Evolutionary conservation across 2,329 filamentous ascomycete genomes (phyloP), one percentile per base, ranked within the genome.

Genomic region (Venturia aucupariae): DNA sequence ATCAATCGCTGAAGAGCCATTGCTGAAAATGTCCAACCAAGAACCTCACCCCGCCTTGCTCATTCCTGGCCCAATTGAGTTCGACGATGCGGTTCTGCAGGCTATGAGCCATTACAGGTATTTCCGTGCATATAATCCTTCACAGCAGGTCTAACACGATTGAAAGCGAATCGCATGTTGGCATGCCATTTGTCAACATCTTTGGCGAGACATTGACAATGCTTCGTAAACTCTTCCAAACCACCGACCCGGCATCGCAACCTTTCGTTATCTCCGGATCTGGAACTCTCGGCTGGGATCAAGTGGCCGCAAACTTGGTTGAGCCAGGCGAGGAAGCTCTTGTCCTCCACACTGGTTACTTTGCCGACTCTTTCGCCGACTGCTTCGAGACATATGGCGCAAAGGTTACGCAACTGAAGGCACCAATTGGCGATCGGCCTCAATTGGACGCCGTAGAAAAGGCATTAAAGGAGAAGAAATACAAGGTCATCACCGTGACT

Each of bases 41-140:
- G 71, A 82, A 63, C 76, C 82, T 64, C 86, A 88, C 73, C 81
- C 85, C 63, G 88, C 93, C 64, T 82, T 99, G 78, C 86, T 99
- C 79, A 97, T 99, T 73, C 94, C 94, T 61, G 94, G 94, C 68
- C 94, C 94, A 73, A 96, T 97, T 76, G 93, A 97, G 80, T 97
- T 97, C 74, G 93, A 97, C 76, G 93, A 97, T 93, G 92, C 87
- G 60, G 93, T 97, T 67, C 86, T 97, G 62, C 85, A 92, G 77
- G 90, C 92, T 67, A 97, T 97, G 93, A 88, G 89, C 81, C 92
- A 96, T 79, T 96, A 89, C 80, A 93, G 90, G 89, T 91, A 80
- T 72, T 78, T 74, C 69, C 69, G 71, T 32, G 35, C 51, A 41
- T 48, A 27, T 41, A 60, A 15, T 55, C 15, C 10, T 27, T 2